Evolutionary conservation across 495 filamentous ascomycete genomes (phyloP), one percentile per base, ranked within the genome.

Genomic region (Aspergillus sparsus): DNA sequence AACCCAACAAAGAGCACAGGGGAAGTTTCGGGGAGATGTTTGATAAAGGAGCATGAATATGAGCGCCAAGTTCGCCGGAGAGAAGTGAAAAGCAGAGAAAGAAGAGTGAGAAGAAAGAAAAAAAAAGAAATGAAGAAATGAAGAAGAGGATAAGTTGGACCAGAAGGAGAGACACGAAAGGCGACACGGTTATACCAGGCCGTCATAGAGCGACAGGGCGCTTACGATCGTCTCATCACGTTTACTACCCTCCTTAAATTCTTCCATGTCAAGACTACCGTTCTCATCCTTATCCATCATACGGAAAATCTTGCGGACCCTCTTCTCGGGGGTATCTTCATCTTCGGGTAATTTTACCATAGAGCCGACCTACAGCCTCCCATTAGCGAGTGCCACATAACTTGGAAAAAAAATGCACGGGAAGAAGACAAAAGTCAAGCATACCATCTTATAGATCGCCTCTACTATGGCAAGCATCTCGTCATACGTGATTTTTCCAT

Each of bases 261-360:
- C 94, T 52, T 92, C 87, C 83, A 97, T 90, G 74, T 94, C 88
- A 53, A 96, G 77, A 70, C 87, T 91, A 59, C 93, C 89, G 68
- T 98, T 97, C 80, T 98, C 93, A 71, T 98, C 94, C 80, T 98
- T 98, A 79, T 98, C 94, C 94, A 98, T 98, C 94, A 98, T 97
- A 66, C 89, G 86, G 80, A 98, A 98, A 74, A 98, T 98, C 80
- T 98, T 98, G 70, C 82, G 85, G 32, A 98, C 94, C 49, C 95
- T 90, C 81, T 98, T 98, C 79, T 98, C 92, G 18, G 94, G 94
- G 55, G 94, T 98, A 76, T 98, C 93, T 77, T 98, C 94, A 75
- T 98, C 94, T 73, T 96, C 91, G 41, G 95, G 95, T 32, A 98
- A 83, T 74, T 98, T 98, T 70, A 98, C 94, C 94, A 98, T 98